Conservation (phyloP, 192 early-diverging fungal genomes). For the Kickxella alabastrina region DNA sequence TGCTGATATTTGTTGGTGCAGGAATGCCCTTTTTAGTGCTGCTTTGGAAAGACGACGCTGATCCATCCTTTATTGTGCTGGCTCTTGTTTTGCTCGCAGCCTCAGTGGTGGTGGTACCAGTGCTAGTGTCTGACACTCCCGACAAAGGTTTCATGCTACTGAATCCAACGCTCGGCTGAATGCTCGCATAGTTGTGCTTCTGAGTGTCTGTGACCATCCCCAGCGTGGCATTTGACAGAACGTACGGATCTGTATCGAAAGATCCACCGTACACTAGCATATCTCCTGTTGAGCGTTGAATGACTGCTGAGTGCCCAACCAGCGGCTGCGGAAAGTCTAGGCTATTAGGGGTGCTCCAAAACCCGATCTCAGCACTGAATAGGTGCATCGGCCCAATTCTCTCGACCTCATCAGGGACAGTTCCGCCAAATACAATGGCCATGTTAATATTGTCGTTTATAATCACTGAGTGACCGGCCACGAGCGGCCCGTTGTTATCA, state of each 20-base stretch:
- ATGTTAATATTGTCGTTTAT: slow-evolving; percentile 41
- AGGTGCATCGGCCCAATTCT: slow-evolving; percentile 12
- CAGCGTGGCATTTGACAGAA: slow-evolving; percentile 31
- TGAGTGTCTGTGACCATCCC: slow-evolving; percentile 31
- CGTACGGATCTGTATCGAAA: neutral
- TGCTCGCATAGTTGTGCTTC: neutral
- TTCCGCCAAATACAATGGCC: slow-evolving; percentile 34
- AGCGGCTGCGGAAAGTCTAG: slow-evolving; percentile 14
- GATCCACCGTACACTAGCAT: slow-evolving; percentile 36
- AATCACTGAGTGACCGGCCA: slow-evolving; percentile 29
- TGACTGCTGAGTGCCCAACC: slow-evolving; percentile 18
- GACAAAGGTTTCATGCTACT: no score
- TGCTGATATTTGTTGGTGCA: neutral
- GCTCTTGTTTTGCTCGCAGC: slow-evolving; percentile 13
- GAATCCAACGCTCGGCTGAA: slow-evolving; percentile 1
- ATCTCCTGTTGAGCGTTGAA: slow-evolving; percentile 35
- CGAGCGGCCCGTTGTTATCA: slow-evolving; percentile 14
- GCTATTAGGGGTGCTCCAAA: slow-evolving; percentile 30
- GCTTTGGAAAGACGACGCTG: no score
- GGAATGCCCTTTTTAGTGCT: neutral
- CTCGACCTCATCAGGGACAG: slow-evolving; percentile 13
- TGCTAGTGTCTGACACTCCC: neutral
- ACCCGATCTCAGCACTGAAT: slow-evolving; percentile 40
- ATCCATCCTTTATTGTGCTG: no score
- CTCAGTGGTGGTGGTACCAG: neutral